A percentile compares a stretch with the other conserved stretches of the same genome.
These are phyloP conservation scores for Ceratocystiopsis sp. DNA, from an alignment of 2,329 filamentous ascomycete genomes.

Conservation along the genomic window DNA sequence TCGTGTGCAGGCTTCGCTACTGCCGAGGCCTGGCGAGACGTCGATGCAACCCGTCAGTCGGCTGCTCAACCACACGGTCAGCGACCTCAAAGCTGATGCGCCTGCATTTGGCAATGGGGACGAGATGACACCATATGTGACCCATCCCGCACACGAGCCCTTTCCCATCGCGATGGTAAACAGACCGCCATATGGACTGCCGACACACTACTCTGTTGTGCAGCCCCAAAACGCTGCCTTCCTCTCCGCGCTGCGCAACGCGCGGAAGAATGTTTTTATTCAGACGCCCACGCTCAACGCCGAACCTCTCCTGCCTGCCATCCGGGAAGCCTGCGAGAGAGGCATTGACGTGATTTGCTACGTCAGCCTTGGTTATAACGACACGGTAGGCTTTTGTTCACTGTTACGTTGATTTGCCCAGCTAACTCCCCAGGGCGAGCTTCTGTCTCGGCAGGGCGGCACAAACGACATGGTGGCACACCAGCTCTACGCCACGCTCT, in stretches of 20 bases:
- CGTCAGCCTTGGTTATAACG: constrained; percentile 65
- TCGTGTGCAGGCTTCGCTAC: constrained; percentile 41
- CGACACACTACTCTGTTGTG: constrained; percentile 40
- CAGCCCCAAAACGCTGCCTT: constrained; percentile 64
- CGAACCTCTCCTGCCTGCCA: constrained; percentile 43
- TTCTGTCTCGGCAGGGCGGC: constrained; percentile 59
- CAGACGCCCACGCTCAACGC: constrained; percentile 66
- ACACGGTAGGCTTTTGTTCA: constrained; percentile 26
- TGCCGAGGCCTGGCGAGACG: constrained; percentile 33
- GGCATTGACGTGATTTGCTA: constrained; percentile 54
- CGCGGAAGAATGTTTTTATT: constrained; percentile 50
- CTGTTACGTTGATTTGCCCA: not conserved
- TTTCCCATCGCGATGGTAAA: constrained; percentile 59
- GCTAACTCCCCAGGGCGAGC: constrained; percentile 35
- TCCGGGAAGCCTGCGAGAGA: constrained; percentile 46
- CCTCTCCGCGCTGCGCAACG: constrained; percentile 51
- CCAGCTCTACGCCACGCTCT: constrained; percentile 37
- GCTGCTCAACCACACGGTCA: constrained; percentile 47
- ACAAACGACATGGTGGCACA: constrained; percentile 57
- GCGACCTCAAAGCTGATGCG: constrained; percentile 31
- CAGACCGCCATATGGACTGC: constrained; percentile 46
- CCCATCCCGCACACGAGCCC: constrained; percentile 31
- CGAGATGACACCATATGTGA: constrained; percentile 50
- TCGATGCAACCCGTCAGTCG: constrained; percentile 41
- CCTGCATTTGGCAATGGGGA: constrained; percentile 34